phyloP scores from a whole-genome alignment of 805 yeast genomes.

The Wickerhamomyces queroliae region DNA sequence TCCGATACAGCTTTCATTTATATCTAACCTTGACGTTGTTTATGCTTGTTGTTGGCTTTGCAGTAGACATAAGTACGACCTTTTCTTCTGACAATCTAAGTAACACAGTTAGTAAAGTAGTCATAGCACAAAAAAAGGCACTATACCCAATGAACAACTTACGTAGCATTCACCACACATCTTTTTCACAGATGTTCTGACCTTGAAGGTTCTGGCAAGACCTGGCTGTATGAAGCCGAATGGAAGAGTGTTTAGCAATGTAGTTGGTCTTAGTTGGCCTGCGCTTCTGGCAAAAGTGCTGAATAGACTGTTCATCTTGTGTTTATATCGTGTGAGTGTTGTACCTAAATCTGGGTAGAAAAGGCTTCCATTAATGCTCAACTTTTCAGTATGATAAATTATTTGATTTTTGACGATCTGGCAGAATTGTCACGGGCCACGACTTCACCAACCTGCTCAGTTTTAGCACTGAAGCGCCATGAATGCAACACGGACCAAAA shows the following conservation, averaged over 20 bases:
- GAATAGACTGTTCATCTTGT: conserved; percentile 14
- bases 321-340: too few species aligned
- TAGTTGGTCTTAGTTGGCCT: conserved; percentile 14
- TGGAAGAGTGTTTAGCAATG: conserved; percentile 11
- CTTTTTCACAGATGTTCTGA: conserved; percentile 88
- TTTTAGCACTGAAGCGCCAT: neutral
- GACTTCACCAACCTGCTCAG: too few species aligned
- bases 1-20: neutral
- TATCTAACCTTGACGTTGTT: conserved; percentile 78
- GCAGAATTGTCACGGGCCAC: too few species aligned
- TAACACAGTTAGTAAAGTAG: neutral
- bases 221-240: conserved; percentile 22
- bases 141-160: conserved; percentile 18
- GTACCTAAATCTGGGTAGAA: neutral
- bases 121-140: neutral
- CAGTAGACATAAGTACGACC: conserved; percentile 93
- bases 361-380: too few species aligned
- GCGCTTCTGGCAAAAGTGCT: conserved; percentile 12
- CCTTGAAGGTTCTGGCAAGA: conserved; percentile 72
- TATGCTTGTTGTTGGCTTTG: conserved; percentile 88
- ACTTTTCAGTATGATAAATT: too few species aligned
- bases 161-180: conserved; percentile 85
- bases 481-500: too few species aligned
- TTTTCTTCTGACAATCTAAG: conserved; percentile 80
- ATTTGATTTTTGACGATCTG: too few species aligned